Evolutionary conservation across 139 green algal genomes (phyloP), one percentile per base, ranked within the genome.

Genomic region (Axilococcus clingmanii): DNA sequence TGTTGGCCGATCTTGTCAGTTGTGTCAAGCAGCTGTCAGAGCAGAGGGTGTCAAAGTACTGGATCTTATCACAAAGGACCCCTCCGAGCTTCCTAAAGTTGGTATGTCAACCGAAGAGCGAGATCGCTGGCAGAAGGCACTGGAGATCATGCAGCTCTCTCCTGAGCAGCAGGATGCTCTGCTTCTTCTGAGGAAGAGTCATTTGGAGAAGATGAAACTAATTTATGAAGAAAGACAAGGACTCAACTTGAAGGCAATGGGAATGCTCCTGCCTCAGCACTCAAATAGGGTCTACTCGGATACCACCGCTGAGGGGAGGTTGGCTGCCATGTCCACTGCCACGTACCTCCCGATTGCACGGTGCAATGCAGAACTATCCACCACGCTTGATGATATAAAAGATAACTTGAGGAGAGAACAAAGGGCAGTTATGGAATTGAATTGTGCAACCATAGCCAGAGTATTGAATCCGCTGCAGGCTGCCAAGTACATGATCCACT

Each of bases 171-270:
- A 63, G 42, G 23, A 71, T 42, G 20, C 58, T 23, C 32, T 70
- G 41, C 45, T 72, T 32, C 61, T 70, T 29, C 56, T 53, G 30
- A 50, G 64, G 15, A 31, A 53, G 23, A 38, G n/a, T 25, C 64
- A 72, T 51, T 49, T 72, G 25, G 47, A 63, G 30, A 59, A 60
- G 48, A 63, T 72, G 64, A 48, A 33, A 8, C 19, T 20, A 32
- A 72, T 75, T 33, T 71, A 75, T 48, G 57, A 40, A 29, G 57
- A 72, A 48, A 25, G 64, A 36, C 59, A 72, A 42, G 33, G 25
- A 31, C 57, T 72, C 16, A 72, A 72, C 22, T 40, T 69, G 50
- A 24, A 69, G 36, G 64, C 58, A n/a, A 63, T 72, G 61, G 42
- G 44, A n/a, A 57, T 61, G 38, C 63, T 63, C 58, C 47, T 72